Conservation (phyloP, 805 yeast genomes). For the Citeromyces matritensis region DNA sequence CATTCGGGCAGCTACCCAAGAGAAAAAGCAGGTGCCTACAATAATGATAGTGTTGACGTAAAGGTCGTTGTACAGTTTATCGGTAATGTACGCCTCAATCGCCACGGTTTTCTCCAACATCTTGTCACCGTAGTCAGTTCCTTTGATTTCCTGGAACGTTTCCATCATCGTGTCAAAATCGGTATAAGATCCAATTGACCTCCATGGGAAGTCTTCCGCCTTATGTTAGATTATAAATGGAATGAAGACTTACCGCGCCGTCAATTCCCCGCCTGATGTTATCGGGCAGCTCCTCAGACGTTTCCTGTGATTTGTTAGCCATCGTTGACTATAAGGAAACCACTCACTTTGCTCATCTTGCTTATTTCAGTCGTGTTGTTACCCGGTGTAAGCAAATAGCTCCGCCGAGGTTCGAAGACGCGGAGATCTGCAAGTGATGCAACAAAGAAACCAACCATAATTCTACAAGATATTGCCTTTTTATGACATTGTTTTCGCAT, state of each 20-base stretch:
- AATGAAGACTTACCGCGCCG: neutral
- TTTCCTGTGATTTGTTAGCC: neutral
- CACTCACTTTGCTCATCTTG: neutral
- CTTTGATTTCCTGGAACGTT: constrained; percentile 4
- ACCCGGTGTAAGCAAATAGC: no score
- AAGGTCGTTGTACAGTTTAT: constrained; percentile 58
- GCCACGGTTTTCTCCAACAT: constrained; percentile 12
- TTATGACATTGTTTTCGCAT: no score
- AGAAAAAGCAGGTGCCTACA: constrained; percentile 56
- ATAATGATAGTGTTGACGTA: constrained; percentile 53
- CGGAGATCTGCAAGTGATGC: no score
- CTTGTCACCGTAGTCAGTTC: neutral
- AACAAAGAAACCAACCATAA: no score
- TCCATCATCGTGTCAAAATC: constrained; percentile 9
- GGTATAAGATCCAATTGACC: constrained; percentile 15
- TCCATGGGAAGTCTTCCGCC: constrained; percentile 16
- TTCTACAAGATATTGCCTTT: no score
- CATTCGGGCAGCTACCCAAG: constrained; percentile 50
- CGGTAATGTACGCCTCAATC: constrained; percentile 46
- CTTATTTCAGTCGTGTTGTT: no score
- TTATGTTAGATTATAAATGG: neutral
- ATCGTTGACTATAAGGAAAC: neutral
- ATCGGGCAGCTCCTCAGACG: no score
- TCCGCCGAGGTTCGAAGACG: no score
- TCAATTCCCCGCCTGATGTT: neutral